A percentile compares a stretch with the other conserved stretches of the same genome.
These are phyloP conservation scores for Myotisia sp. DNA, from an alignment of 2,329 filamentous ascomycete species.

Conservation along the genomic window DNA sequence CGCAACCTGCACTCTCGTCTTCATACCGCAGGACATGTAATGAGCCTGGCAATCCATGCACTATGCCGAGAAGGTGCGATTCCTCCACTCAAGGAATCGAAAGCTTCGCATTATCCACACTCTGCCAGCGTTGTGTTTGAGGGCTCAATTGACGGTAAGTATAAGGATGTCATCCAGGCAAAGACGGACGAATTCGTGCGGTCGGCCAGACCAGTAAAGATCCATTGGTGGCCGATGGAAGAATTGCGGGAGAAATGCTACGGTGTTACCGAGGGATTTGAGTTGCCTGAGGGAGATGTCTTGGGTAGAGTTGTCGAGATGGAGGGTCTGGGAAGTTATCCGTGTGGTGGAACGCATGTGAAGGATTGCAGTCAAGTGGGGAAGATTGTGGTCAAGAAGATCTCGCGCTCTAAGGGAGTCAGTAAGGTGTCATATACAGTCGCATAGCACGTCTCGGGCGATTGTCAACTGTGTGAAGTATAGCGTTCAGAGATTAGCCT, in stretches of 20 bases:
- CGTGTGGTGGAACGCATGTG: constrained; percentile 64
- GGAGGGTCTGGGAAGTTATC: constrained; percentile 53
- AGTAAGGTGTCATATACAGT: constrained; percentile 1
- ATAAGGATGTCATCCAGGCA: constrained; percentile 48
- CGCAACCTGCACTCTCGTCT: constrained; percentile 51
- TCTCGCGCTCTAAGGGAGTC: constrained; percentile 2
- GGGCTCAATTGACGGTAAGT: constrained; percentile 50
- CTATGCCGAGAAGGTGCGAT: constrained; percentile 37
- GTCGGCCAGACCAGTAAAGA: constrained; percentile 43
- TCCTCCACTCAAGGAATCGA: constrained; percentile 47
- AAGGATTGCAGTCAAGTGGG: constrained; percentile 38
- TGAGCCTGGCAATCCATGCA: constrained; percentile 52
- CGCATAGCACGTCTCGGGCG: too few relatives aligned
- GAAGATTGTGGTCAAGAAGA: constrained; percentile 1
- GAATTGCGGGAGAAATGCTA: constrained; percentile 45
- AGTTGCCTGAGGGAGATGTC: constrained; percentile 42
- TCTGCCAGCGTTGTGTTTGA: constrained; percentile 53
- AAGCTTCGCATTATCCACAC: constrained; percentile 58
- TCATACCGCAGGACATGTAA: constrained; percentile 60
- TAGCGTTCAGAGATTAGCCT: too few relatives aligned
- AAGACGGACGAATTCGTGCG: constrained; percentile 46
- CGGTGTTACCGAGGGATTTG: constrained; percentile 38
- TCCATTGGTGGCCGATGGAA: constrained; percentile 54
- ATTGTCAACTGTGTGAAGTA: too few relatives aligned
- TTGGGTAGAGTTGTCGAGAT: constrained; percentile 56